phyloP scores from a whole-genome alignment of 768 basidiomycete species.

The Trametes punicea region DNA sequence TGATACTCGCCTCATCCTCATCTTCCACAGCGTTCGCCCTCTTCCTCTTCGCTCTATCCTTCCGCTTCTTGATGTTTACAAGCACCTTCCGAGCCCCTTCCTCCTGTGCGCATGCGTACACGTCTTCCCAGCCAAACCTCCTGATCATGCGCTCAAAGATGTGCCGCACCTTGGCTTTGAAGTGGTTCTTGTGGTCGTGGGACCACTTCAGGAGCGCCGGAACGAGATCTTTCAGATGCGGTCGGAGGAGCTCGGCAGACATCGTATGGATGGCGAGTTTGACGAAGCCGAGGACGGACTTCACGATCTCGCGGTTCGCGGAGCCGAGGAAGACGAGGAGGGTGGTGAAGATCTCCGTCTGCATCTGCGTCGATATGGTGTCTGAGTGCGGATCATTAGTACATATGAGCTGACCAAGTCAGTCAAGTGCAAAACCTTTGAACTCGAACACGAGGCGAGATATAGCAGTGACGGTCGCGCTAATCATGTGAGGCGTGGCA shows the following conservation, averaged over 20 bases:
- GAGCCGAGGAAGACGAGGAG: constrained; percentile 89
- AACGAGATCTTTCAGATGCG: constrained; percentile 74
- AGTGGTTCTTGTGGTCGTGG: constrained; percentile 98
- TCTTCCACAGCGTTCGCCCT: constrained; percentile 60
- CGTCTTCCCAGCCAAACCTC: constrained; percentile 83
- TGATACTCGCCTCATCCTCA: constrained; percentile 41
- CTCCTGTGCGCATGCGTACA: constrained; percentile 69
- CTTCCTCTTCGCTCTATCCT: constrained; percentile 90
- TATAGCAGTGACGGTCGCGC: constrained; percentile 91
- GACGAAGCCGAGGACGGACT: constrained; percentile 91
- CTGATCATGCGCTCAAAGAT: constrained; percentile 95
- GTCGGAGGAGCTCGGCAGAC: constrained; percentile 64
- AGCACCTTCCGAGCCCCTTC: constrained; percentile 88
- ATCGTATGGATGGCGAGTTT: constrained; percentile 91
- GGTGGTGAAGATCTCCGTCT: constrained; percentile 80
- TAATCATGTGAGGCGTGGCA: constrained; percentile 96
- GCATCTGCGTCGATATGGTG: constrained; percentile 64
- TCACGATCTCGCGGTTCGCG: constrained; percentile 96
- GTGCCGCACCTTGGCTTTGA: constrained; percentile 94
- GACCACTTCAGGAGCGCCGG: constrained; percentile 88
- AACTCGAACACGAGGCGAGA: constrained; percentile 95
- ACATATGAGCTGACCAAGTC: background rate
- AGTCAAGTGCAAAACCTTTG: constrained; percentile 83
- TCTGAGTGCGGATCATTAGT: constrained; percentile 41
- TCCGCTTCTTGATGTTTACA: constrained; percentile 91